These are phyloP conservation scores for Phytopythium oedochilum DNA, from an alignment of 352 stramenopile species.

Conservation along the genomic window DNA sequence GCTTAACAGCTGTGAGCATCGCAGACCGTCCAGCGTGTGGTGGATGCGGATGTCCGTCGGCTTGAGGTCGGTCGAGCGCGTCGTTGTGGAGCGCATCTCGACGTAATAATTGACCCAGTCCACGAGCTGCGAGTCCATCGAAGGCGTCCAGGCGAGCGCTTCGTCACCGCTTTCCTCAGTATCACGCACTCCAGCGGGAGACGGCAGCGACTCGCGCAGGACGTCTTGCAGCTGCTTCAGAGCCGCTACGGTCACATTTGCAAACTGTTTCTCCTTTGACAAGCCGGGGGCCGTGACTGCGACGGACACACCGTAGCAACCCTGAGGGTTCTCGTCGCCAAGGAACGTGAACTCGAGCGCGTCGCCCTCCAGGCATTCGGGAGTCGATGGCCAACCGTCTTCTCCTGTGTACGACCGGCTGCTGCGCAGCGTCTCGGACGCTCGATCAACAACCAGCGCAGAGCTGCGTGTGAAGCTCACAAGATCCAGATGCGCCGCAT, in stretches of 20 bases:
- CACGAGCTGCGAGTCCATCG: conserved; percentile 81
- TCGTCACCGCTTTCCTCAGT: neutral
- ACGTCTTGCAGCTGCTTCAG: conserved; percentile 33
- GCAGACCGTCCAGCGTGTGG: conserved; percentile 59
- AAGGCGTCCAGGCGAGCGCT: conserved; percentile 34
- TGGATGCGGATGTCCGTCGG: conserved; percentile 71
- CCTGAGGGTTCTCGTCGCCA: conserved; percentile 49
- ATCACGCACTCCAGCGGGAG: neutral
- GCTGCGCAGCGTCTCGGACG: conserved; percentile 12
- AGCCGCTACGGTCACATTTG: conserved; percentile 28
- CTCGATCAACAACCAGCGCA: conserved; percentile 5
- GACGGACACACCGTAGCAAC: conserved; percentile 51
- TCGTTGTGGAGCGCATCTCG: conserved; percentile 31
- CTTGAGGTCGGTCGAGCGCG: conserved; percentile 53
- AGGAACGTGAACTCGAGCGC: conserved; percentile 56
- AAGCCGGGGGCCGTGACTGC: conserved; percentile 57
- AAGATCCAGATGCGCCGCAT: conserved; percentile 14
- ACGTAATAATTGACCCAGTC: conserved; percentile 86
- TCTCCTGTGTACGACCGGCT: conserved; percentile 32
- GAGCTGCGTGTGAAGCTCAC: conserved; percentile 11
- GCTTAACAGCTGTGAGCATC: conserved; percentile 64
- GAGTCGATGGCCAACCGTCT: conserved; percentile 37
- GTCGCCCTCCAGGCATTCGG: conserved; percentile 55
- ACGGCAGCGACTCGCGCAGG: conserved; percentile 12
- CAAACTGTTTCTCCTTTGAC: conserved; percentile 57